Percentiles rank a stretch among this genome's conserved stretches.
phyloP scores from a whole-genome alignment of 1,284 basidiomycete genomes.

The Trichosporon sp. region DNA sequence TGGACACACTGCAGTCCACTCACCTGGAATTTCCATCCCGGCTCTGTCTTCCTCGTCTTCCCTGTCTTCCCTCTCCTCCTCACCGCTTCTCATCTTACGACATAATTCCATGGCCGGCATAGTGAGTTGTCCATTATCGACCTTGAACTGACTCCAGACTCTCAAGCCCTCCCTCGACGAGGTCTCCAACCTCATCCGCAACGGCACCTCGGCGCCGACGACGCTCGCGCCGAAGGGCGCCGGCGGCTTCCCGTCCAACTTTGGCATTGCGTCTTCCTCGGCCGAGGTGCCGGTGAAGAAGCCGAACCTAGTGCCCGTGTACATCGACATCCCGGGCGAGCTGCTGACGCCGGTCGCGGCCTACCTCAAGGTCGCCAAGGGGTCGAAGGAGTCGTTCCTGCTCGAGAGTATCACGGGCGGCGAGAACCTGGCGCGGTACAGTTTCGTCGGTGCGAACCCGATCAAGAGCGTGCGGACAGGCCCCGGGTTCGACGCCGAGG shows the following conservation, averaged over 20 bases:
- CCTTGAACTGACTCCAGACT: not conserved
- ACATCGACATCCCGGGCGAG: conserved; percentile 88
- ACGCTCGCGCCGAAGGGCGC: conserved; percentile 32
- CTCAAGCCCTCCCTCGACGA: conserved; percentile 34
- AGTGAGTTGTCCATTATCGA: not conserved
- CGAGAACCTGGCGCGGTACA: conserved; percentile 87
- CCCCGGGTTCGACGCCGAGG: conserved; percentile 70
- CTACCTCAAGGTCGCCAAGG: conserved; percentile 86
- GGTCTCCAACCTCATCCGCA: conserved; percentile 32
- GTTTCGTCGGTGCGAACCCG: conserved; percentile 96
- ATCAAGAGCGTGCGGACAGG: conserved; percentile 88
- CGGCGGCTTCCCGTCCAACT: conserved; percentile 30
- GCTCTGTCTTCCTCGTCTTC: not conserved
- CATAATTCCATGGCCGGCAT: conserved; percentile 16
- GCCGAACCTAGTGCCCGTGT: conserved; percentile 66
- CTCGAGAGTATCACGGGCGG: conserved; percentile 88
- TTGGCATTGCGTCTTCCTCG: conserved; percentile 17
- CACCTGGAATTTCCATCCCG: not conserved
- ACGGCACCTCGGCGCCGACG: conserved; percentile 31
- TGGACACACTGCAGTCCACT: not conserved
- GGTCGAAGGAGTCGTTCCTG: conserved; percentile 86
- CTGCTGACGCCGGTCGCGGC: conserved; percentile 96
- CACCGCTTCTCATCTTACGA: not conserved
- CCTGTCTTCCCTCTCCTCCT: not conserved
- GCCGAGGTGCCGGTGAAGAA: conserved; percentile 14